A percentile compares a stretch with the other conserved stretches of the same genome.
These are phyloP conservation scores for Tephrocybe sp. DNA, from an alignment of 768 basidiomycete genomes.

Conservation along the genomic window DNA sequence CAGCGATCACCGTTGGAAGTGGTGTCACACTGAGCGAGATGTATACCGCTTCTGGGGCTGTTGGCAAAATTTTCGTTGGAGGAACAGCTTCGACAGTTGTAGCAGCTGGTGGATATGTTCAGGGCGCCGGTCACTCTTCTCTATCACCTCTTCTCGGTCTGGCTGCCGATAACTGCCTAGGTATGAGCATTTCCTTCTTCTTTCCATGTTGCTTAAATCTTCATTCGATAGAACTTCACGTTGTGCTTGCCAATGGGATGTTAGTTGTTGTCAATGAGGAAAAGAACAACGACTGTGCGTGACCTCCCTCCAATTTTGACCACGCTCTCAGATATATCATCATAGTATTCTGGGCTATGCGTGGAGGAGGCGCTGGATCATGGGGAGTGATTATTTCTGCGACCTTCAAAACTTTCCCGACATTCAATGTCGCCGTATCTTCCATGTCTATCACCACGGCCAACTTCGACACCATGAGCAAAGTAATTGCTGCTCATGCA, in stretches of 20 bases:
- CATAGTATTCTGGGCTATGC: slow-evolving; percentile 28
- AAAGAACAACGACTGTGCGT: slow-evolving; percentile 24
- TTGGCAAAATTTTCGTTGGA: slow-evolving; percentile 25
- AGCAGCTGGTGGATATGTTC: slow-evolving; percentile 31
- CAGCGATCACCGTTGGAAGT: slow-evolving; percentile 26
- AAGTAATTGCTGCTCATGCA: slow-evolving; percentile 28
- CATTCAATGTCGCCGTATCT: slow-evolving; percentile 26
- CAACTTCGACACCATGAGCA: slow-evolving; percentile 18
- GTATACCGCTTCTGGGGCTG: slow-evolving; percentile 19
- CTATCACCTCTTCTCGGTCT: slow-evolving; percentile 25
- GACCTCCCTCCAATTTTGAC: background rate
- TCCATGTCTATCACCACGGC: slow-evolving; percentile 14
- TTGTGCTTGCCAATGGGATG: slow-evolving; percentile 29
- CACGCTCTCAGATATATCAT: no score
- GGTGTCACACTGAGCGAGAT: slow-evolving; percentile 23
- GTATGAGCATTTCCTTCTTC: background rate
- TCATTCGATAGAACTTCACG: slow-evolving; percentile 23
- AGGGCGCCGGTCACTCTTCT: slow-evolving; percentile 32
- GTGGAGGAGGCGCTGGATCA: slow-evolving; percentile 29
- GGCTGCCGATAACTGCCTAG: slow-evolving; percentile 19
- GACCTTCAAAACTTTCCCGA: slow-evolving; percentile 32
- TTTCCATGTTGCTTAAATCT: no score
- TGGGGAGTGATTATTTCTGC: slow-evolving; percentile 38
- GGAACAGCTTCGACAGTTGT: slow-evolving; percentile 26
- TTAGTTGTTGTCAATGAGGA: slow-evolving; percentile 23